Evolutionary conservation across 192 early-diverging fungal species (phyloP).

Genomic region (Backusella morwellensis): DNA sequence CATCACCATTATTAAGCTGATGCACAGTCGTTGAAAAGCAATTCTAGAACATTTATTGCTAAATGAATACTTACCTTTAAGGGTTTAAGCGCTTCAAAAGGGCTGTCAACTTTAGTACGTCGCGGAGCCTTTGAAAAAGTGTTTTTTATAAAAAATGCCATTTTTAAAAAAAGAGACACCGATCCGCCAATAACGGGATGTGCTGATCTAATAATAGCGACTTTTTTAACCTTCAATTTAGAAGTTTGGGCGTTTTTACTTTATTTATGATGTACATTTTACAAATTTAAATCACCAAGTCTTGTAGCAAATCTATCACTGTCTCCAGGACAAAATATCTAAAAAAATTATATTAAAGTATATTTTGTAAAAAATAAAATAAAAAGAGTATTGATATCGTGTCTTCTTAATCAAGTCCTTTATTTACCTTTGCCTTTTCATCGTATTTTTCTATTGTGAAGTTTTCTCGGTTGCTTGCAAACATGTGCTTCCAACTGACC

Average conservation of each 20-base stretch:
- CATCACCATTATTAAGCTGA: not conserved
- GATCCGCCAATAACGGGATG: not conserved
- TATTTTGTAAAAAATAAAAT: not conserved
- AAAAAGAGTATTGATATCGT: not conserved
- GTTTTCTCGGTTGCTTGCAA: not conserved
- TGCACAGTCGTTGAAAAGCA: not conserved
- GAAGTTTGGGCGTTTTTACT: not conserved
- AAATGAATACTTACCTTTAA: not conserved
- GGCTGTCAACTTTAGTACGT: not conserved
- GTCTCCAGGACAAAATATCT: not conserved
- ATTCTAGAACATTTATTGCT: not conserved
- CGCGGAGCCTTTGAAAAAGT: too few relatives aligned
- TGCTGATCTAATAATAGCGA: not conserved
- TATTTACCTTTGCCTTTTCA: not conserved
- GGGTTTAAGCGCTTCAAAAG: not conserved
- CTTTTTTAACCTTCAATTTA: not conserved
- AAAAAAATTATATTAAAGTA: not conserved
- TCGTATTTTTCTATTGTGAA: not conserved
- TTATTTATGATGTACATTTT: not conserved
- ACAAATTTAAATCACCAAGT: not conserved
- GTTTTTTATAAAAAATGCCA: not conserved
- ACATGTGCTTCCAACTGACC: not conserved
- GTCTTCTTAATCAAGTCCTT: not conserved
- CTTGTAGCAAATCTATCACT: not conserved
- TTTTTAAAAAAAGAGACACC: not conserved